These are phyloP conservation scores for Ceratobasidium sp. DNA, from an alignment of 1,284 basidiomycete genomes.

Conservation along the genomic window DNA sequence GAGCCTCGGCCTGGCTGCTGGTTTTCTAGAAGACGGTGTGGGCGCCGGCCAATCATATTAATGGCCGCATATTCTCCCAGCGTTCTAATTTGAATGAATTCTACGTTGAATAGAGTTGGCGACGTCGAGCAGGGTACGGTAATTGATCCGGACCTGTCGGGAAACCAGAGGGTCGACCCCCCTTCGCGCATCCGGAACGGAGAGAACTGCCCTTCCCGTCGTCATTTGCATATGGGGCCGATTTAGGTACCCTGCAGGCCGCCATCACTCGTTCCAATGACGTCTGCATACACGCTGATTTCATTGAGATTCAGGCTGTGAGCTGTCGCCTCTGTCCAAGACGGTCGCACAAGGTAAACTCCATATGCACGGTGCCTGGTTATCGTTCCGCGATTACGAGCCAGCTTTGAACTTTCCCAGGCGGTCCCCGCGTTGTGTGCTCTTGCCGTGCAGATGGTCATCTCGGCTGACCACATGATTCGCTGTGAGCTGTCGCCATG, in stretches of 20 bases:
- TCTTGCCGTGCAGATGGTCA: slow-evolving; percentile 21
- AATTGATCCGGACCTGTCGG: slow-evolving; percentile 40
- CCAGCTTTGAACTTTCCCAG: slow-evolving; percentile 8
- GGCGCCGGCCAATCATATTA: not conserved
- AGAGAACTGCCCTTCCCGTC: not conserved
- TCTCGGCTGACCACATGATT: slow-evolving; percentile 33
- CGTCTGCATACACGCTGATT: slow-evolving; percentile 40
- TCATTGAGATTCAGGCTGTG: slow-evolving; percentile 27
- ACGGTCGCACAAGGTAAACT: slow-evolving; percentile 15
- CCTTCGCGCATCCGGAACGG: not conserved
- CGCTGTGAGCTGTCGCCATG: slow-evolving; percentile 2
- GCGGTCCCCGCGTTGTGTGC: not conserved
- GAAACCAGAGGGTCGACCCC: not conserved
- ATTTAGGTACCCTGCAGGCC: slow-evolving; percentile 14
- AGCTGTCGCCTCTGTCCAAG: slow-evolving; percentile 11
- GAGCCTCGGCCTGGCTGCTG: slow-evolving; percentile 12
- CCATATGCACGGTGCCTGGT: slow-evolving; percentile 39
- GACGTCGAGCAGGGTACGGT: slow-evolving; percentile 29
- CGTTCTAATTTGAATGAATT: slow-evolving; percentile 39
- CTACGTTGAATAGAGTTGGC: slow-evolving; percentile 40
- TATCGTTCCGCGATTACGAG: slow-evolving; percentile 12
- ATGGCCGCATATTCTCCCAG: slow-evolving; percentile 20
- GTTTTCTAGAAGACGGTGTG: slow-evolving; percentile 2
- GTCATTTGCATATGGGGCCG: slow-evolving; percentile 10
- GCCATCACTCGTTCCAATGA: slow-evolving; percentile 14